A percentile compares a stretch with the other conserved stretches of the same genome.
These are phyloP conservation scores for Phytophthora syringae DNA, from an alignment of 352 stramenopile genomes.

Conservation along the genomic window DNA sequence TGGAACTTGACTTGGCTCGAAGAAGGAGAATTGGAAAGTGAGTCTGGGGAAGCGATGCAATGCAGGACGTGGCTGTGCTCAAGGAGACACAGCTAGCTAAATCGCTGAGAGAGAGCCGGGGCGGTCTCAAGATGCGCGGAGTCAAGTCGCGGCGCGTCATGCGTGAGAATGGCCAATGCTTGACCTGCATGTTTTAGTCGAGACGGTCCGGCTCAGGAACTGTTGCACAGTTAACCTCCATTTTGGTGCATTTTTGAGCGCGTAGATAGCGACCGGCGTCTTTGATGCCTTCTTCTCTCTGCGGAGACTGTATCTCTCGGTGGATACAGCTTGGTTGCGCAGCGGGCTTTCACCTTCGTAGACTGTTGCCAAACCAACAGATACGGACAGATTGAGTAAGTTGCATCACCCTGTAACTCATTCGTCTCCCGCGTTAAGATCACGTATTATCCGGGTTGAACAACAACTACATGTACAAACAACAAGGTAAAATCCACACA, in stretches of 20 bases:
- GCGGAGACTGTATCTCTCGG: conserved; percentile 13
- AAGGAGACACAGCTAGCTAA: conserved; percentile 18
- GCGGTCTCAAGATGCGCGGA: conserved; percentile 11
- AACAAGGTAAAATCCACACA: too few relatives aligned
- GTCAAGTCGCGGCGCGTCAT: conserved; percentile 28
- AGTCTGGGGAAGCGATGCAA: neutral
- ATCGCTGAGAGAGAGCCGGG: conserved; percentile 24
- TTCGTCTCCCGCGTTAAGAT: too few relatives aligned
- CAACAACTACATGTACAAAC: too few relatives aligned
- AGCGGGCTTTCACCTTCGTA: neutral
- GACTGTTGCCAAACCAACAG: too few relatives aligned
- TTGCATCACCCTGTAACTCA: too few relatives aligned
- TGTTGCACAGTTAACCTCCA: neutral
- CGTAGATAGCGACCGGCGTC: neutral
- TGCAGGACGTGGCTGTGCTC: conserved; percentile 1
- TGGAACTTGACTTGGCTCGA: conserved; percentile 13
- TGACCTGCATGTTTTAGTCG: conserved; percentile 17
- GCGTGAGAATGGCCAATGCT: conserved; percentile 10
- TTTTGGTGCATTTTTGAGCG: neutral
- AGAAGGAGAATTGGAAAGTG: conserved; percentile 31
- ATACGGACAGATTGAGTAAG: too few relatives aligned
- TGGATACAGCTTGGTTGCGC: neutral
- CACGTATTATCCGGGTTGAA: too few relatives aligned
- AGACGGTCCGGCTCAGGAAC: conserved; percentile 6
- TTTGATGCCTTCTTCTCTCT: neutral